Percentiles rank a stretch among this genome's conserved stretches.
phyloP scores from a whole-genome alignment of 176 grass and related monocot genomes.

The Miscanthus lutarioriparius region DNA sequence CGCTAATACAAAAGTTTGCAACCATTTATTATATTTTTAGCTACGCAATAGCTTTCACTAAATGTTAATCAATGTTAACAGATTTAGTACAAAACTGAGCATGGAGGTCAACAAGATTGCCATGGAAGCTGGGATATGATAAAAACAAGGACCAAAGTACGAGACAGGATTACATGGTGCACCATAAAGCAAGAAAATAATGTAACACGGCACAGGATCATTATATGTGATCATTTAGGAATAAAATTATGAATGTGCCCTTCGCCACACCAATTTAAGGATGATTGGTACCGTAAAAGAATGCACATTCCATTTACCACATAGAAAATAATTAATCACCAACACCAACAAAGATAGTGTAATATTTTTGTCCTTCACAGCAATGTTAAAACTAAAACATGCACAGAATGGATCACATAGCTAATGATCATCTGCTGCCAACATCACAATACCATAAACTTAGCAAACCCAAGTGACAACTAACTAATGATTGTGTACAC shows the following conservation, averaged over 20 bases:
- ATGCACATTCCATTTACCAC: not conserved
- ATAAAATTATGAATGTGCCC: not conserved
- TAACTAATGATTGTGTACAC: not conserved
- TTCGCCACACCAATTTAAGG: not conserved
- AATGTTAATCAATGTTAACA: conserved; percentile 11
- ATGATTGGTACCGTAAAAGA: not conserved
- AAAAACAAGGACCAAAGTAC: conserved; percentile 17
- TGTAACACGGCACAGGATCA: not conserved
- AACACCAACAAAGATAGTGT: not conserved
- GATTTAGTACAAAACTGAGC: not conserved
- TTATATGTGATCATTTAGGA: not conserved
- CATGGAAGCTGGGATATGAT: not conserved
- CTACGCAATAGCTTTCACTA: not conserved
- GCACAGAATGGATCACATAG: not conserved
- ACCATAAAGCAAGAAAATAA: conserved; percentile 9
- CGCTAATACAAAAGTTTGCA: not conserved
- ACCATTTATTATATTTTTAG: not conserved
- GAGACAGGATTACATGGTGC: not conserved
- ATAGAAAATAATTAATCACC: not conserved
- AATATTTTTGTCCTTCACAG: not conserved
- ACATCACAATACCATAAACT: not conserved
- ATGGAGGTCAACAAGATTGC: conserved; percentile 11
- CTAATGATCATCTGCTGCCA: not conserved
- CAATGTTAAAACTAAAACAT: not conserved
- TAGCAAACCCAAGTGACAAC: not conserved